phyloP scores from a whole-genome alignment of 225 moss, liverwort and hornwort species.

The Ulota crispa region DNA sequence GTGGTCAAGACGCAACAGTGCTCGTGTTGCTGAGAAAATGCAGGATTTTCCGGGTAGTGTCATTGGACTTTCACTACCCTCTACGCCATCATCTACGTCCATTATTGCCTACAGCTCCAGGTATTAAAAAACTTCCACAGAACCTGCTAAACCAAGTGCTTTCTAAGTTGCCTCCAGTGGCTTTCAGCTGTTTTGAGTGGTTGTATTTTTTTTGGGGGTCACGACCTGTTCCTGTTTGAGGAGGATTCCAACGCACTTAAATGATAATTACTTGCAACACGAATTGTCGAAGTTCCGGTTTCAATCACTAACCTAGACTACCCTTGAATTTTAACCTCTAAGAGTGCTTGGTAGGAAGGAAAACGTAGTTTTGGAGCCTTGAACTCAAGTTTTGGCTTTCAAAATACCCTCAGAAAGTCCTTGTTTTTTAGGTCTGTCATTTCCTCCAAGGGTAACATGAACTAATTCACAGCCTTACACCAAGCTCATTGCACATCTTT shows the following conservation, averaged over 20 bases:
- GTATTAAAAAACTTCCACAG: conserved; percentile 30
- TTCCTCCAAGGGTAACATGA: too few relatives aligned
- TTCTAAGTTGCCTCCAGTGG: neutral
- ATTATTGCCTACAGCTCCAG: conserved; percentile 95
- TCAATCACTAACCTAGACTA: neutral
- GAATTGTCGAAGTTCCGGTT: neutral
- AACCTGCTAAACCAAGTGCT: neutral
- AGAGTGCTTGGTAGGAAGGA: too few relatives aligned
- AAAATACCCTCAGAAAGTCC: too few relatives aligned
- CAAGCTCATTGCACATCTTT: too few relatives aligned
- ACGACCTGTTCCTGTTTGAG: neutral
- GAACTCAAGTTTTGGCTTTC: too few relatives aligned
- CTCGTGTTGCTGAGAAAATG: conserved; percentile 58
- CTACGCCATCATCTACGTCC: conserved; percentile 62
- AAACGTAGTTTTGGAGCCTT: too few relatives aligned
- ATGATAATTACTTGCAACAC: neutral
- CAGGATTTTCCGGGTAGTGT: conserved; percentile 90
- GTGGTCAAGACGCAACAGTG: conserved; percentile 78
- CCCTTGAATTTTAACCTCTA: neutral
- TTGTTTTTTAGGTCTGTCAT: too few relatives aligned
- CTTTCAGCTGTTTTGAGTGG: neutral
- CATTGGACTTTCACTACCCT: conserved; percentile 80
- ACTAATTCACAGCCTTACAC: too few relatives aligned
- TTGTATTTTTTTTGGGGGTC: neutral
- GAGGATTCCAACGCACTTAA: neutral